Evolutionary conservation across 305 asterid genomes (phyloP).

Genomic region (Caryopteris hybrid): DNA sequence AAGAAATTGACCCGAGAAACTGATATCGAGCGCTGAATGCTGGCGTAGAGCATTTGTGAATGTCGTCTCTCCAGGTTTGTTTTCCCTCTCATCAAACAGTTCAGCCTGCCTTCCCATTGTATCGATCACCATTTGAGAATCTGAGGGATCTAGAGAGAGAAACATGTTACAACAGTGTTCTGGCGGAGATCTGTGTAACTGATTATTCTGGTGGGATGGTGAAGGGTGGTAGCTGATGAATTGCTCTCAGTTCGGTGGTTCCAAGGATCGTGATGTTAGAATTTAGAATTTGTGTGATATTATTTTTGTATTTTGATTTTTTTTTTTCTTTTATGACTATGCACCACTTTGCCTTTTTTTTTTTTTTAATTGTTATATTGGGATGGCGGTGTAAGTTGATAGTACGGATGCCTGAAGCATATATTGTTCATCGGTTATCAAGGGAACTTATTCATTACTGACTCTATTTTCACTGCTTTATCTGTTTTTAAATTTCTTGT

Average conservation of each 20-base stretch:
- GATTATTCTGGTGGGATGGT: constrained; percentile 2
- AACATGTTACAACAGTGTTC: background rate
- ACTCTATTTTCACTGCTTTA: too few species aligned
- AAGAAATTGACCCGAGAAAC: constrained; percentile 24
- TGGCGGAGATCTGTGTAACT: too few species aligned
- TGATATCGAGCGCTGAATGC: constrained; percentile 21
- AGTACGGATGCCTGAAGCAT: background rate
- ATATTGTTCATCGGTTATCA: background rate
- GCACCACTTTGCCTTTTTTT: background rate
- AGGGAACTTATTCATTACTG: background rate
- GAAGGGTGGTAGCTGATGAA: background rate
- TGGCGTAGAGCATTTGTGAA: constrained; percentile 13
- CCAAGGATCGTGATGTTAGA: background rate
- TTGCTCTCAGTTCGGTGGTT: constrained; percentile 15
- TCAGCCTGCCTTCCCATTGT: constrained; percentile 6
- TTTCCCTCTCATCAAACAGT: constrained; percentile 16
- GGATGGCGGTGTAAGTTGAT: background rate
- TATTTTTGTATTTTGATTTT: constrained; percentile 6
- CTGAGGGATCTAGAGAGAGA: background rate
- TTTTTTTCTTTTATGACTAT: background rate
- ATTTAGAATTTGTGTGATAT: constrained; percentile 7
- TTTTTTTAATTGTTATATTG: too few species aligned
- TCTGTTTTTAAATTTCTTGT: too few species aligned
- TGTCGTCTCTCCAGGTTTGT: constrained; percentile 8
- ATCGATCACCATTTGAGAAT: constrained; percentile 10